Evolutionary conservation across 2,329 filamentous ascomycete genomes (phyloP), one percentile per base, ranked within the genome.

Genomic region (Monosporascus ibericus): DNA sequence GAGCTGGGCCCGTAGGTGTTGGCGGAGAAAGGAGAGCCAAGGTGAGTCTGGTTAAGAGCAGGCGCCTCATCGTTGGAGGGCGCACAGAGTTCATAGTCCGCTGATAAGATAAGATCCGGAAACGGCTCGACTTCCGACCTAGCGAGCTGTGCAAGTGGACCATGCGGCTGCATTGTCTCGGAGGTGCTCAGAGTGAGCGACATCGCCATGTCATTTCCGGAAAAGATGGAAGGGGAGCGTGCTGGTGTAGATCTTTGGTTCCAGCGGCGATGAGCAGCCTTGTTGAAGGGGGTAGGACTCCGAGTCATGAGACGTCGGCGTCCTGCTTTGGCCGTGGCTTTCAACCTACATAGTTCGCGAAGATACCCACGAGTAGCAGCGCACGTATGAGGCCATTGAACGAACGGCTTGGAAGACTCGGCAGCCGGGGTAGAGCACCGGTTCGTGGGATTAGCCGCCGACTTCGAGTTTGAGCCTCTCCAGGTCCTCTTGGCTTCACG

Each of bases 401-500:
- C 75, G 53, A 76, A 85, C 2, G 76, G 71, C 46, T 72, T 72
- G 3, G 71, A 58, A 22, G 64, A 60, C 50, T 78, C 75, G 0
- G 67, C 75, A 9, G 77, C 84, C 6, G 81, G 81, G 2, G 81
- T 85, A 47, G 69, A 73, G 62, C 78, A 82, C 20, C 78, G 75
- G 61, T 77, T 82, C 62, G 76, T 76, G 49, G 57, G 57, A 17
- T 69, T 68, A 20, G 63, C 53, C 40, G 48, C 57, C 49, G 60
- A 60, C 60, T 71, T 66, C 6, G 70, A 61, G 55, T 76, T 82
- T 3, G 80, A 75, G 1, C 82, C 83, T 63, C 82, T 86, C 84
- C 84, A 87, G 61, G 79, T 86, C 62, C 80, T 74, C 68, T 80
- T 85, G 20, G 84, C 79, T 61, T 85, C 81, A 56, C 84, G 75